Percentiles rank a stretch among this genome's conserved stretches.
Evolutionary conservation across 2,329 filamentous ascomycete species (phyloP).

Genomic region (Cytospora chrysosperma): DNA sequence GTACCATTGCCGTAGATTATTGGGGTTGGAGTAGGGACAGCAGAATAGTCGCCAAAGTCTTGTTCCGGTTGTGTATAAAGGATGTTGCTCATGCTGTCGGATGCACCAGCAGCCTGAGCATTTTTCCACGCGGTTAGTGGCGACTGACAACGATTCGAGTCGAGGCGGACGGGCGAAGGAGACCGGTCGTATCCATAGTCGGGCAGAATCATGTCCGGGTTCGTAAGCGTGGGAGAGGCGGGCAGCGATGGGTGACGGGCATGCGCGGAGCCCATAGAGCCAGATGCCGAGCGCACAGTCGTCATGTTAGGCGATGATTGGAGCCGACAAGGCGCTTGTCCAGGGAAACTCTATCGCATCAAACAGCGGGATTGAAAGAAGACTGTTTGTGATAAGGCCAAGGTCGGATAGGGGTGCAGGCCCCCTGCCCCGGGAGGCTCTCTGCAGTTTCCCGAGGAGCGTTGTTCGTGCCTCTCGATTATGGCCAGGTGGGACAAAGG

Average conservation of each 20-base stretch:
- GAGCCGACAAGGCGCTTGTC: slow-evolving; percentile 4
- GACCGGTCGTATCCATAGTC: slow-evolving; percentile 67
- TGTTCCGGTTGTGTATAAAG: slow-evolving; percentile 41
- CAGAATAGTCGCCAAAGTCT: slow-evolving; percentile 38
- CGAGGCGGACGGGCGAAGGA: slow-evolving; percentile 47
- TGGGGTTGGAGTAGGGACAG: slow-evolving; percentile 56
- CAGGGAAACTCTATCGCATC: slow-evolving; percentile 4
- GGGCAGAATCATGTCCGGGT: slow-evolving; percentile 92
- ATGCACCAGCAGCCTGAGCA: slow-evolving; percentile 36
- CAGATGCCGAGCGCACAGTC: slow-evolving; percentile 32
- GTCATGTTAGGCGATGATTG: slow-evolving; percentile 22
- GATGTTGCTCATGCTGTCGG: slow-evolving; percentile 39
- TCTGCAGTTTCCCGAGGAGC: slow-evolving; percentile 8
- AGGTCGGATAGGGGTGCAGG: not conserved
- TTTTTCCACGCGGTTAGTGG: slow-evolving; percentile 54
- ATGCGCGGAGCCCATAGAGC: slow-evolving; percentile 32
- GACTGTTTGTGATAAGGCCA: not conserved
- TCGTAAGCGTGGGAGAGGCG: slow-evolving; percentile 82
- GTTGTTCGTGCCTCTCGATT: slow-evolving; percentile 6
- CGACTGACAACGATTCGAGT: slow-evolving; percentile 47
- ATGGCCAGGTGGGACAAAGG: not conserved
- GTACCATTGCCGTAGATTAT: slow-evolving; percentile 70
- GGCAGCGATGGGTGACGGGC: slow-evolving; percentile 50
- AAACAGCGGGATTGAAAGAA: not conserved
- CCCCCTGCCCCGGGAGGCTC: slow-evolving; percentile 13